Evolutionary conservation across 2,329 filamentous ascomycete genomes (phyloP), one percentile per base, ranked within the genome.

Genomic region (Monascus ruber): DNA sequence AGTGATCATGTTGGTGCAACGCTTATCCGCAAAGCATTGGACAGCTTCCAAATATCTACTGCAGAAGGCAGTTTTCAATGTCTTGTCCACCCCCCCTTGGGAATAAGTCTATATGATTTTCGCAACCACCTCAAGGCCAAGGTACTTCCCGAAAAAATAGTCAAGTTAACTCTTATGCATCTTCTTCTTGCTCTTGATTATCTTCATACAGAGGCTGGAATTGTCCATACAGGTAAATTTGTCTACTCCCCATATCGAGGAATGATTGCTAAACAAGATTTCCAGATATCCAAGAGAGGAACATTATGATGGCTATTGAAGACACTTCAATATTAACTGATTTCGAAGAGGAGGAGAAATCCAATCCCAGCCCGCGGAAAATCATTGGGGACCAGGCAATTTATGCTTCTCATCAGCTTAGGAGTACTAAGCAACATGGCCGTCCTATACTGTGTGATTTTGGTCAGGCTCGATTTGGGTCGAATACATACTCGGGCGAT

Each of bases 251-350:
- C n/a, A n/a, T n/a, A n/a, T n/a, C n/a, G n/a, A n/a, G n/a, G n/a
- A n/a, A n/a, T n/a, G n/a, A n/a, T n/a, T n/a, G n/a, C n/a, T n/a
- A n/a, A n/a, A n/a, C n/a, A n/a, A n/a, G n/a, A n/a, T n/a, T n/a
- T n/a, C n/a, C 29, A 62, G 55, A 62, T 43, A 42, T 61, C 6
- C 52, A 57, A 37, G 48, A 50, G 5, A 51, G 48, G 27, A 63
- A 63, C 17, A 45, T 63, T 24, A 47, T 63, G 27, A 33, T 59
- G 1, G 45, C 39, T 0, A 54, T 59, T 28, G 42, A 52, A 17
- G 58, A 62, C 36, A 36, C 51, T 1, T 50, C 48, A 2, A 42
- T 62, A 11, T 37, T 64, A 5, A 37, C 38, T 3, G 35, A 48
- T 0, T 56, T 57, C 29, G 55, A 60, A 41, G 25, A 53, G 32